Percentiles rank a stretch among this genome's conserved stretches.
Conservation (phyloP, 306 rosid genomes). For the Canavalia ensiformis region DNA sequence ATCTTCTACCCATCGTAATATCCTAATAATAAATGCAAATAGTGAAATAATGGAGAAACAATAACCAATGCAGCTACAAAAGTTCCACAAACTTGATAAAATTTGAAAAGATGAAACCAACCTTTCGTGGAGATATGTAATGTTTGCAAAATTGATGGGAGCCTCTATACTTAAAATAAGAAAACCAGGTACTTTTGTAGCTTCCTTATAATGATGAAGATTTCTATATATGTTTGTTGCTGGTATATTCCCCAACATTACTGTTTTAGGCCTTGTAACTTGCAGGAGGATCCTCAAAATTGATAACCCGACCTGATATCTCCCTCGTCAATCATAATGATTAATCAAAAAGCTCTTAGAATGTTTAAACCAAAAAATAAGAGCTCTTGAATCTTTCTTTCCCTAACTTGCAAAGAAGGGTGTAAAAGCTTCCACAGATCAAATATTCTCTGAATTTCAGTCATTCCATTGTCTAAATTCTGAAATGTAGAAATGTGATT, state of each 20-base stretch:
- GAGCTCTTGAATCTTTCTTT: background rate
- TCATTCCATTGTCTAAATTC: background rate
- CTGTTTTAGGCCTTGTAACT: conserved; percentile 87
- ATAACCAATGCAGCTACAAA: background rate
- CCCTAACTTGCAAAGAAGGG: conserved; percentile 18
- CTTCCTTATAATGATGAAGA: conserved; percentile 81
- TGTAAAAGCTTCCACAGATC: conserved; percentile 12
- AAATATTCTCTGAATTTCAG: background rate
- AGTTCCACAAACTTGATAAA: background rate
- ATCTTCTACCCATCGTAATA: conserved; percentile 90
- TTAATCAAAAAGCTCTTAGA: conserved; percentile 14
- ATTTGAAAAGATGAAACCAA: conserved; percentile 38
- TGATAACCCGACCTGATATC: conserved; percentile 79
- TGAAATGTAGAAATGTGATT: background rate
- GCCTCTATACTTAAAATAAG: conserved; percentile 87
- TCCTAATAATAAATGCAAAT: conserved; percentile 56
- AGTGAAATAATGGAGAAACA: conserved; percentile 3
- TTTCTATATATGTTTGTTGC: conserved; percentile 74
- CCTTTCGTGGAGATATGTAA: conserved; percentile 86
- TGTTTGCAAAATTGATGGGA: conserved; percentile 90
- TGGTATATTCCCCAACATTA: conserved; percentile 77
- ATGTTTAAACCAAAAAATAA: background rate
- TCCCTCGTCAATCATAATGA: conserved; percentile 26
- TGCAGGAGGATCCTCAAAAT: conserved; percentile 82
- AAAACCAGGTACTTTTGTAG: conserved; percentile 73